Evolutionary conservation across 2,329 filamentous ascomycete species (phyloP), one percentile per base, ranked within the genome.

Genomic region (Aspergillus sp.): DNA sequence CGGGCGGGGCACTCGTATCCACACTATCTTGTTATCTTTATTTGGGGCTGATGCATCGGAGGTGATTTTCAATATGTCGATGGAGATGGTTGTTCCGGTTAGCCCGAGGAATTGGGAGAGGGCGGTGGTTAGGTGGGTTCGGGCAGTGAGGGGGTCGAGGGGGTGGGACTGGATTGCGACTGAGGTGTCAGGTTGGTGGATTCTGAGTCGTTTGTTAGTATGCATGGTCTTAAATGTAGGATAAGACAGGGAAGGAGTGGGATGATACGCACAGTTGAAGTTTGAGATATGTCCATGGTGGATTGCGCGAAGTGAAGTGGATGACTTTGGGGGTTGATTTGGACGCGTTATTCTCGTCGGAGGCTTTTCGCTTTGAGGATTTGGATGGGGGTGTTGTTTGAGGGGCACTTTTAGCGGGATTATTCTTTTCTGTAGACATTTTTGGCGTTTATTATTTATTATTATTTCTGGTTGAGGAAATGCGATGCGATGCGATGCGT

Each of bases 81-180:
- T 61, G 3, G 70, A 55, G 33, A 75, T 73, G 10, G 70, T 61
- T 3, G 70, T 69, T 11, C 73, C 73, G 4, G 65, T 64, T 6
- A 74, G 45, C 1, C 73, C 73, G 36, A 75, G 67, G 52, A 70
- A 74, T 54, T 73, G 70, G 13, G 66, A 65, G 1, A 76, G 61
- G 2, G 72, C 72, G 34, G 71, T 61, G 38, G 63, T 66, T 39
- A 75, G 65, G 50, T 73, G 63, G 27, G 68, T 68, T 45, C 67
- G 66, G 26, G 68, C 64, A n/a, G 71, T 73, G 47, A 75, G 62
- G n/a, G 66, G 54, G 51, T 75, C 72, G 28, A 72, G 55, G 34
- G 59, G 50, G 37, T 55, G 51, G 12, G 45, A 40, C 33, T 42
- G 37, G 43, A 48, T 39, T 37, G 40, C 31, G 39, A 49, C 37